phyloP scores from a whole-genome alignment of 139 green algal genomes.

The Monoraphidium neglectum region DNA sequence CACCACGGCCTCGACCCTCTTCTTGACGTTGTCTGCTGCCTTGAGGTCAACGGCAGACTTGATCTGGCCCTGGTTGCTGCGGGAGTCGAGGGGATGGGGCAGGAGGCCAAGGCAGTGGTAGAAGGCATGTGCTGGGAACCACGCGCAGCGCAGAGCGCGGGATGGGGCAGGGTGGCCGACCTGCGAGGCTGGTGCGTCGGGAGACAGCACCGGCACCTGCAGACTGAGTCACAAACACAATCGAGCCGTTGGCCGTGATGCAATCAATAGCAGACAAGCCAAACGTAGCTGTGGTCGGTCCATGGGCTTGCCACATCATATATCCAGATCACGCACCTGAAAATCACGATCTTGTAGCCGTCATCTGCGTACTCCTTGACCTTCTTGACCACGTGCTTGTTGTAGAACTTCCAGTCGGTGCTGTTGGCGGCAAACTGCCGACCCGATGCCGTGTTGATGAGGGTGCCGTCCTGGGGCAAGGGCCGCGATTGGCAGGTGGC shows the following conservation, averaged over 20 bases:
- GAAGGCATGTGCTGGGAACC: too few species aligned
- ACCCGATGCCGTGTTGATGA: constrained; percentile 60
- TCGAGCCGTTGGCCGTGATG: not conserved
- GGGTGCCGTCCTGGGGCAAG: constrained; percentile 66
- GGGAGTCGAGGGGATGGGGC: not conserved
- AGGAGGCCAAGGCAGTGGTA: not conserved
- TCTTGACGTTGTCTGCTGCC: constrained; percentile 53
- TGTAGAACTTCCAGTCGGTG: constrained; percentile 66
- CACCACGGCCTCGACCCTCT: constrained; percentile 43
- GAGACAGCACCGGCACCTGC: not conserved
- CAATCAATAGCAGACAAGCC: not conserved
- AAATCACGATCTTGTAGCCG: constrained; percentile 73
- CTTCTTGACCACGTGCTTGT: constrained; percentile 45
- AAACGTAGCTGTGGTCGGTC: too few species aligned
- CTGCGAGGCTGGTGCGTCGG: not conserved
- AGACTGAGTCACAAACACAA: not conserved
- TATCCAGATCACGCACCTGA: constrained; percentile 47
- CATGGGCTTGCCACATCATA: not conserved
- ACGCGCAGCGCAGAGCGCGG: not conserved
- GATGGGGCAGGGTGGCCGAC: not conserved
- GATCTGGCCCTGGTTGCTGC: constrained; percentile 79
- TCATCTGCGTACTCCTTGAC: constrained; percentile 45
- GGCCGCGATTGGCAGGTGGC: not conserved
- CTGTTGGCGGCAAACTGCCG: constrained; percentile 40
- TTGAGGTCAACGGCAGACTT: constrained; percentile 61